Base-by-base conservation (phyloP, 23 red algal genomes). In the Gracilaria domingensis region DNA sequence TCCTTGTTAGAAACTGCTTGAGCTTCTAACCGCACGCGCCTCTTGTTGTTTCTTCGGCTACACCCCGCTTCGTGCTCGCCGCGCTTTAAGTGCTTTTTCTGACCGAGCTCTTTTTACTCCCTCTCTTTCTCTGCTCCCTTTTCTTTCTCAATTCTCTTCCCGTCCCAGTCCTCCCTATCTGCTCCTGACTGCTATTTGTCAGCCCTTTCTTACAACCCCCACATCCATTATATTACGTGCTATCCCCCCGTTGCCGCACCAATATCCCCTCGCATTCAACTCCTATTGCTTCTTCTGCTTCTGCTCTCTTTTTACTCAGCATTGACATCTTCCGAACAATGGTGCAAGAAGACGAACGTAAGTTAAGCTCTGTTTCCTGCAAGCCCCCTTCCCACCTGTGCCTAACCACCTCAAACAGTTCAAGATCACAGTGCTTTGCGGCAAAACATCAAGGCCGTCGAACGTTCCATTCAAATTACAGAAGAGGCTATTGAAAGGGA, bases 391-490 rank as follows among this genome's bases (percentile, higher is more conserved):
- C 65, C 25, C 65, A 28, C 30, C 11, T 36, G 14, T 47, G 14
- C 8, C 69, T 75, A 75, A 75, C 37, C 69, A 36, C 20, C 45
- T 75, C 69, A 75, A 44, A 44, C 60, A 75, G 37, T 47, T 45
- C 69, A 75, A 75, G 69, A 75, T 75, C 69, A 36, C 69, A 9
- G 45, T 25, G 69, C 69, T 47, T 44, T 75, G 69, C 37, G 40
- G n/a, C 69, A 73, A 67, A 77, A 12, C 32, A 54, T 89, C 9
- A 26, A 79, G 29, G 88, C 88, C 20, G 88, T 92, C 36, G 64
- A 92, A 18, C 57, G 45, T 47, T 65, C 77, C 76, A 83, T 82
- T 42, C 56, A 82, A 65, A 83, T 92, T 34, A 83, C 69, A 37
- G 56, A 92, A 39, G 56, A 57, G 11, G 33, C 56, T 24, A 56